Conservation (phyloP, 2,329 filamentous ascomycete genomes). For the Mollisia scopiformis region DNA sequence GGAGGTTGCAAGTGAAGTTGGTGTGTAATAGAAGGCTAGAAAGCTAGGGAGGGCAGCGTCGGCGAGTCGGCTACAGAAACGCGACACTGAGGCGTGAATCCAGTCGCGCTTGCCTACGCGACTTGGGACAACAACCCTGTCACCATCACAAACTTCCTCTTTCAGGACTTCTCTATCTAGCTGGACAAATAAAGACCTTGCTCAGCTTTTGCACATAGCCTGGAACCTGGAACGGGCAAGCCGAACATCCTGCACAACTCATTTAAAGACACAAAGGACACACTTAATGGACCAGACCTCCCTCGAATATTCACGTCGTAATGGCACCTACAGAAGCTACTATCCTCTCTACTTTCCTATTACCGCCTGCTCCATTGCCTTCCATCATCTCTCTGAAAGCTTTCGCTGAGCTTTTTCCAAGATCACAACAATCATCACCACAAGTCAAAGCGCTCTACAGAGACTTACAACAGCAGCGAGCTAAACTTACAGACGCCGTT, state of each 20-base stretch:
- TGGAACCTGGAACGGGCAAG: neutral
- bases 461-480: constrained; percentile 76
- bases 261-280: neutral
- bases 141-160: neutral
- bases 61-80: neutral
- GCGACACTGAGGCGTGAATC: neutral
- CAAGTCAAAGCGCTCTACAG: constrained; percentile 62
- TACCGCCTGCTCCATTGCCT: constrained; percentile 74
- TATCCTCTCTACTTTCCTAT: constrained; percentile 77
- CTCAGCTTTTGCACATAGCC: neutral
- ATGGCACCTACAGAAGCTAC: constrained; percentile 63
- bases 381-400: constrained; percentile 73
- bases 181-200: neutral
- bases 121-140: neutral
- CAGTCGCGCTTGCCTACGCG: neutral
- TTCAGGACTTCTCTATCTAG: neutral
- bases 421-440: constrained; percentile 41
- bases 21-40: neutral
- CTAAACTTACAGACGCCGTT: constrained; percentile 68
- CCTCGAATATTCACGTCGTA: neutral
- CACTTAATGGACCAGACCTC: neutral
- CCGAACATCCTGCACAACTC: neutral
- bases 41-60: neutral
- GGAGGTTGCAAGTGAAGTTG: neutral
- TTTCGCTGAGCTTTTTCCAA: constrained; percentile 79